These are phyloP conservation scores for Colletotrichum tofieldiae DNA, from an alignment of 2,329 filamentous ascomycete species.

Conservation along the genomic window DNA sequence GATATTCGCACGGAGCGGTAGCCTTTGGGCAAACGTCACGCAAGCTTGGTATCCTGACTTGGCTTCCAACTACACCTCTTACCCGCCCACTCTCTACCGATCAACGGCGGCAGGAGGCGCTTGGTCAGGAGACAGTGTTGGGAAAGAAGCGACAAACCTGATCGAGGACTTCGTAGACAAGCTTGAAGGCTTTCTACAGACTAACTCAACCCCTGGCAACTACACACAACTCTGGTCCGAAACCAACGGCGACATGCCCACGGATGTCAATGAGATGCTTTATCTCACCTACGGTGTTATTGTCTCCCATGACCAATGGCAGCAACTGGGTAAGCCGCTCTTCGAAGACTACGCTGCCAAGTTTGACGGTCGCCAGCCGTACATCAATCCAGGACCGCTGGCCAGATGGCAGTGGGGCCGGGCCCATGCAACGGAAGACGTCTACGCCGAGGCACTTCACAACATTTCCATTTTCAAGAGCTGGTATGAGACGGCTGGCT, in stretches of 20 bases:
- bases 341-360: slow-evolving; percentile 54
- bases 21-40: slow-evolving; percentile 15
- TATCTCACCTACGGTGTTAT: slow-evolving; percentile 52
- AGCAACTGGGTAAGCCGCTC: slow-evolving; percentile 54
- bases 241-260: slow-evolving; percentile 27
- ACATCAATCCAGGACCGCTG: slow-evolving; percentile 54
- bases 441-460: slow-evolving; percentile 25
- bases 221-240: slow-evolving; percentile 47
- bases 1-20: slow-evolving; percentile 29
- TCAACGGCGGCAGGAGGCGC: slow-evolving; percentile 1
- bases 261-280: slow-evolving; percentile 47
- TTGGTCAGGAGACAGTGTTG: neutral
- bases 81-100: slow-evolving; percentile 46
- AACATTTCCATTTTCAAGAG: slow-evolving; percentile 36
- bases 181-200: slow-evolving; percentile 47
- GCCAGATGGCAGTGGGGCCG: slow-evolving; percentile 52
- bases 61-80: slow-evolving; percentile 50
- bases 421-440: slow-evolving; percentile 31
- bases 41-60: slow-evolving; percentile 34
- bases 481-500: slow-evolving; percentile 40
- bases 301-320: slow-evolving; percentile 54
- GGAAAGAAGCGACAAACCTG: neutral
- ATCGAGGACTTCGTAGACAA: slow-evolving; percentile 45
- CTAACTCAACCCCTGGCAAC: slow-evolving; percentile 30
- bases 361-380: slow-evolving; percentile 53